These are phyloP conservation scores for Myriosclerotinia curreyana DNA, from an alignment of 2,329 filamentous ascomycete species.

Conservation along the genomic window DNA sequence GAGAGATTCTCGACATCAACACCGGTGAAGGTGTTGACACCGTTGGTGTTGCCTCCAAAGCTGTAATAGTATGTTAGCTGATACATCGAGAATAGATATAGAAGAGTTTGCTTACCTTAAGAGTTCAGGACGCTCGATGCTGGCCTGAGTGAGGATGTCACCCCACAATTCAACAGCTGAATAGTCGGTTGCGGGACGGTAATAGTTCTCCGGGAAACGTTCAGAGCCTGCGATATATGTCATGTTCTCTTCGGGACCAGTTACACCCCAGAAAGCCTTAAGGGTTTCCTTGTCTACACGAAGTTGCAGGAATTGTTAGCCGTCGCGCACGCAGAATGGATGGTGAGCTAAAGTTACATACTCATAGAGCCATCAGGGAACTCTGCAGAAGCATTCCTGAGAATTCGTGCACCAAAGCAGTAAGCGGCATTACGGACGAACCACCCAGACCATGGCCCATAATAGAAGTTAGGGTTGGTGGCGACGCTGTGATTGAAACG, in stretches of 20 bases:
- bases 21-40: constrained; percentile 48
- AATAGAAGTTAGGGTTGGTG: constrained; percentile 38
- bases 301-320: no score
- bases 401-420: constrained; percentile 11
- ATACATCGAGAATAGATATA: no score
- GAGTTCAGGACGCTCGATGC: no score
- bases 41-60: constrained; percentile 6
- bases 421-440: constrained; percentile 32
- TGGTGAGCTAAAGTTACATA: not conserved
- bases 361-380: constrained; percentile 2
- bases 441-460: constrained; percentile 33
- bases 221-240: constrained; percentile 13
- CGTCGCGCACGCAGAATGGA: no score
- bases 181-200: constrained; percentile 4
- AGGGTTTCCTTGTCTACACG: no score
- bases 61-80: not conserved
- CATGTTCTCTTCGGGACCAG: constrained; percentile 16
- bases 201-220: constrained; percentile 1
- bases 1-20: constrained; percentile 45
- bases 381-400: not conserved
- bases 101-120: no score
- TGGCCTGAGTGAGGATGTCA: no score
- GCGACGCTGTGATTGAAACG: constrained; percentile 32
- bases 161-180: not conserved
- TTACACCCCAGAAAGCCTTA: not conserved